These are phyloP conservation scores for Mycena amicta DNA, from an alignment of 768 basidiomycete genomes.

Conservation along the genomic window DNA sequence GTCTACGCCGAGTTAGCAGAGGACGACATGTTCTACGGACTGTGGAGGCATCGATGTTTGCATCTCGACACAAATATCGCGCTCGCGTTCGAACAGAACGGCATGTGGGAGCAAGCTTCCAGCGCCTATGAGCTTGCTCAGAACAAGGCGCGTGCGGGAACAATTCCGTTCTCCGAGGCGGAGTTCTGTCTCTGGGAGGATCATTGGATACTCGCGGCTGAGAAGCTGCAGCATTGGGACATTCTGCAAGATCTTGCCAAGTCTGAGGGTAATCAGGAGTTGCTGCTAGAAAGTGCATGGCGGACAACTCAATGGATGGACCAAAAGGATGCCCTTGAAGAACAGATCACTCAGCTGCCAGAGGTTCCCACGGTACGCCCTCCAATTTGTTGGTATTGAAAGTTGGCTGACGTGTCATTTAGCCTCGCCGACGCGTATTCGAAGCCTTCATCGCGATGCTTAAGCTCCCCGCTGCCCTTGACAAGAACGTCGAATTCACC, in stretches of 20 bases:
- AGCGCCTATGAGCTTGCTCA: slow-evolving; percentile 89
- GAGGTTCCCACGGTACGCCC: slow-evolving; percentile 68
- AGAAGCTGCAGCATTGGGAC: slow-evolving; percentile 99
- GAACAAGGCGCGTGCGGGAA: slow-evolving; percentile 76
- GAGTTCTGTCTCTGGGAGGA: slow-evolving; percentile 99
- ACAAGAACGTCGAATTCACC: slow-evolving; percentile 88
- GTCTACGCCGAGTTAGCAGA: slow-evolving; percentile 94
- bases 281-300: slow-evolving; percentile 96
- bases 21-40: slow-evolving; percentile 95
- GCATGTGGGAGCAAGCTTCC: slow-evolving; percentile 94
- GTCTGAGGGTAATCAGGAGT: slow-evolving; percentile 86
- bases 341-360: slow-evolving; percentile 75
- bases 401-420: neutral
- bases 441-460: slow-evolving; percentile 92
- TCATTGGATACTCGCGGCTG: slow-evolving; percentile 94
- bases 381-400: neutral
- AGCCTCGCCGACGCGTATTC: slow-evolving; percentile 92
- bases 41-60: slow-evolving; percentile 90
- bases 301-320: slow-evolving; percentile 90
- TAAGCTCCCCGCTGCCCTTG: slow-evolving; percentile 77
- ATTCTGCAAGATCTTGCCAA: slow-evolving; percentile 88
- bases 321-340: slow-evolving; percentile 75
- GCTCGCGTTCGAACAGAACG: slow-evolving; percentile 91
- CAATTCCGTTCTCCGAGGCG: slow-evolving; percentile 87
- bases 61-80: slow-evolving; percentile 88